Evolutionary conservation across 2,329 filamentous ascomycete species (phyloP).

Genomic region (Geoglossum cookeanum): DNA sequence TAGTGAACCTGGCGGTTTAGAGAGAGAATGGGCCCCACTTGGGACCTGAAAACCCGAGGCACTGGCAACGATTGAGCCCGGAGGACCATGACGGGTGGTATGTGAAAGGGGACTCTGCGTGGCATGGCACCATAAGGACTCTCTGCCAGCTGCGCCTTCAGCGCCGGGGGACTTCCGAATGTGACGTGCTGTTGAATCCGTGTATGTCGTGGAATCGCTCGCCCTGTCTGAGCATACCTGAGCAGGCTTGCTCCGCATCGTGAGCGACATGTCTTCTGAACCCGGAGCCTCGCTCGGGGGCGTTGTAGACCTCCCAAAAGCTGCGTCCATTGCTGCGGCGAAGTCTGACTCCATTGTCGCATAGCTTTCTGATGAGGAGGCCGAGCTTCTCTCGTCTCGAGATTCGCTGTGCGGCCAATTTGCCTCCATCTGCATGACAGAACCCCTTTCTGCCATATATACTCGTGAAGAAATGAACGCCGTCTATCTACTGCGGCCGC

Average conservation of each 20-base stretch:
- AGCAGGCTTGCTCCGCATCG: not conserved
- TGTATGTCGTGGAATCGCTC: not conserved
- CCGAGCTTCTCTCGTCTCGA: constrained; percentile 1
- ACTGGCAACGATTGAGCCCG: not conserved
- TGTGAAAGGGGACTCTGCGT: not conserved
- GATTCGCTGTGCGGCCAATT: not conserved
- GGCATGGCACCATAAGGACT: not conserved
- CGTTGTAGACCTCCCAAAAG: not conserved
- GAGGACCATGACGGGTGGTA: not conserved
- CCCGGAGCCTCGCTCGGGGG: not conserved
- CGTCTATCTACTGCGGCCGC: not conserved
- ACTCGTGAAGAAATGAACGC: not conserved
- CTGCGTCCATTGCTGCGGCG: constrained; percentile 2
- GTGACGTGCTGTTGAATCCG: not conserved
- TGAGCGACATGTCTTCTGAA: not conserved
- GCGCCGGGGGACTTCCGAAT: not conserved
- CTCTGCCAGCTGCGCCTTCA: not conserved
- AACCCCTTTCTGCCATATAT: not conserved
- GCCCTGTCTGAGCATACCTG: not conserved
- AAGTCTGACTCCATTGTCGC: constrained; percentile 2
- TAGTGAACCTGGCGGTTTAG: not conserved
- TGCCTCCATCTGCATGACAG: constrained; percentile 1
- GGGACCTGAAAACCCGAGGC: not conserved
- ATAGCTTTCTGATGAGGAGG: constrained; percentile 2
- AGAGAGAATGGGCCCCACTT: not conserved